Evolutionary conservation across 163 green algal species (phyloP), one percentile per base, ranked within the genome.

Genomic region (Scenedesmus sp.): DNA sequence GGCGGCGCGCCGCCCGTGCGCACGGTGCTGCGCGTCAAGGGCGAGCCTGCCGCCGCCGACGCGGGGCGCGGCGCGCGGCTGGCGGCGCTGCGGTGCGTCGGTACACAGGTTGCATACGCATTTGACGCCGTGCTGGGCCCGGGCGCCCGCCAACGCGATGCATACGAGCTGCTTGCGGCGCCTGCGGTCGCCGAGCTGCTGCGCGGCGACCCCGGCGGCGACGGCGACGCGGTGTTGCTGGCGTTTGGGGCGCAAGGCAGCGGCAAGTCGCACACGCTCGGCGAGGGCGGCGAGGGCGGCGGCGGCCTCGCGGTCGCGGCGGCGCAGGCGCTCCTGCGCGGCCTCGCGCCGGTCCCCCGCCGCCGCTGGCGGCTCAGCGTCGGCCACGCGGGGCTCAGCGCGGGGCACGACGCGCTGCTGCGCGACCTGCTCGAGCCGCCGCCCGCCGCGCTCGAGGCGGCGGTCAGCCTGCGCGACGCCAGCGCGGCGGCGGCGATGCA

Each of bases 241-340:
- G 31, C 63, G 13, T 86, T 85, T 80, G 80, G 80, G 29, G 80
- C 75, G 29, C 62, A 63, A 28, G 53, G 73, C n/a, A 73, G 75
- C 9, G 80, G 80, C 57, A 86, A 86, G 29, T 81, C 42, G 1
- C 63, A 81, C 50, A 84, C 75, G 9, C 26, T 84, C 22, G 77
- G 85, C 64, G 80, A 74, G 15, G 57, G 29, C 58, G 42, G 33
- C 47, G n/a, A n/a, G n/a, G n/a, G n/a, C n/a, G n/a, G 72, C 26
- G 50, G 73, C 28, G 81, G 81, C 28, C 24, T 84, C 10, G 73
- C 86, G 2, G 56, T 47, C 17, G 51, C 57, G 24, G 78, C 81
- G 42, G 48, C 82, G 33, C 63, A 77, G 24, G 53, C 65, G 22
- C 17, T 81, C 9, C 10, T 71, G 5, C 48, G 53, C 13, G 45